These are phyloP conservation scores for Candida alai DNA, from an alignment of 805 yeast genomes.

Conservation along the genomic window DNA sequence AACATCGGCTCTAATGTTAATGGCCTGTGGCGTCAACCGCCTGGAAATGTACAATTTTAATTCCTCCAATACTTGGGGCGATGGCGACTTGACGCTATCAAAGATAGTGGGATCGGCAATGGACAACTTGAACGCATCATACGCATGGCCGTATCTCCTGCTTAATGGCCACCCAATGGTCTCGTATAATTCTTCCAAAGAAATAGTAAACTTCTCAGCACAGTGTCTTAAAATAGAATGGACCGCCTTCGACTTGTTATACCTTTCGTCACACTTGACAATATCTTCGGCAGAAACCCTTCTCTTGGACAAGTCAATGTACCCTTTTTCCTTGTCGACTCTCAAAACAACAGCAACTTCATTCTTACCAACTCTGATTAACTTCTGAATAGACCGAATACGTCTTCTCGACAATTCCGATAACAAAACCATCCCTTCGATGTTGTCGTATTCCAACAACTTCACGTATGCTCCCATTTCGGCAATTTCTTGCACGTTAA, in stretches of 20 bases:
- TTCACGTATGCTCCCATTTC: conserved; percentile 99
- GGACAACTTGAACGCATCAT: conserved; percentile 94
- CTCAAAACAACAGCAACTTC: conserved; percentile 97
- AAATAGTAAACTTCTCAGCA: conserved; percentile 90
- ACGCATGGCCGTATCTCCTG: conserved; percentile 93
- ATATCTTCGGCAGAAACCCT: conserved; percentile 98
- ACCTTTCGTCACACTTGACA: conserved; percentile 94
- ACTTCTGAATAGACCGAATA: conserved; percentile 94
- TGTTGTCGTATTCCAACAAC: conserved; percentile 92
- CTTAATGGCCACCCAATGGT: conserved; percentile 97
- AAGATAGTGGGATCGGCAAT: conserved; percentile 89
- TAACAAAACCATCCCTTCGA: conserved; percentile 96
- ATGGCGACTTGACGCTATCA: conserved; percentile 71
- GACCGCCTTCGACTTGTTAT: conserved; percentile 93
- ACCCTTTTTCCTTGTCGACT: conserved; percentile 98
- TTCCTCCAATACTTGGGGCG: conserved; percentile 74
- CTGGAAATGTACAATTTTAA: conserved; percentile 82
- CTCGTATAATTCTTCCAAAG: conserved; percentile 82
- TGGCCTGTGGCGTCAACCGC: conserved; percentile 96
- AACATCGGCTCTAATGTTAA: conserved; percentile 96
- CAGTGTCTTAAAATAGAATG: conserved; percentile 98
- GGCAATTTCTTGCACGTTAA: conserved; percentile 95
- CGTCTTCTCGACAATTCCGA: conserved; percentile 98
- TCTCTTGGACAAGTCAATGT: conserved; percentile 95
- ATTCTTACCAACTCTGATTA: conserved; percentile 96